Evolutionary conservation across 2,329 filamentous ascomycete species (phyloP).

Genomic region (Beauveria asiatica): DNA sequence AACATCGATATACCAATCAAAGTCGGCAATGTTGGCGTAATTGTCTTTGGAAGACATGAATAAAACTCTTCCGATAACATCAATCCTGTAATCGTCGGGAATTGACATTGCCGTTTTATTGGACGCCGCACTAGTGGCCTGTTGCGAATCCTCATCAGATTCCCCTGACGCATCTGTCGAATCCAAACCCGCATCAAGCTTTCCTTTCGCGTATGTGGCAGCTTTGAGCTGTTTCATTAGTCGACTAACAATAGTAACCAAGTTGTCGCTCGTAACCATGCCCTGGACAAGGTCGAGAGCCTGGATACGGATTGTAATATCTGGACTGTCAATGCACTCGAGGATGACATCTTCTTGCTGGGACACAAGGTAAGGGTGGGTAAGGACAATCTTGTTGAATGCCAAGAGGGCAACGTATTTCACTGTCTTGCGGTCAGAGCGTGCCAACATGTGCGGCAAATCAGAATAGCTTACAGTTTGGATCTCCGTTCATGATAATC

Average conservation of each 20-base stretch:
- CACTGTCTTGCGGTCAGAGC: constrained; percentile 42
- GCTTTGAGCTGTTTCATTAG: constrained; percentile 80
- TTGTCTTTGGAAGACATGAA: constrained; percentile 86
- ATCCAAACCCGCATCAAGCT: constrained; percentile 32
- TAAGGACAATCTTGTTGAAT: constrained; percentile 87
- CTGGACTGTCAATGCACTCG: constrained; percentile 89
- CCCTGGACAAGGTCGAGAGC: constrained; percentile 85
- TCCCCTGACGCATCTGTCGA: constrained; percentile 36
- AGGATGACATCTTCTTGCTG: constrained; percentile 94
- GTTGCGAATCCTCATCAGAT: constrained; percentile 43
- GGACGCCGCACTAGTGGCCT: constrained; percentile 28
- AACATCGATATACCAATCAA: constrained; percentile 95
- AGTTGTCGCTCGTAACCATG: constrained; percentile 84
- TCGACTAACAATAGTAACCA: constrained; percentile 75
- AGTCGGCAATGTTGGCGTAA: constrained; percentile 78
- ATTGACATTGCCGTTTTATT: constrained; percentile 48
- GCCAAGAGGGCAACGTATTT: constrained; percentile 96
- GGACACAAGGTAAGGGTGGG: constrained; percentile 80
- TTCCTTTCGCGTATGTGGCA: constrained; percentile 43
- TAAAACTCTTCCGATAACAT: constrained; percentile 74
- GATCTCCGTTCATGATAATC: constrained; percentile 87
- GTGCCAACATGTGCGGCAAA: neutral
- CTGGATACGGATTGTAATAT: constrained; percentile 91
- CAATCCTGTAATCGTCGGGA: constrained; percentile 76
- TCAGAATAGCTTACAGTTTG: constrained; percentile 59